These are phyloP conservation scores for Fusarium luffae DNA, from an alignment of 2,329 filamentous ascomycete genomes.

Conservation along the genomic window DNA sequence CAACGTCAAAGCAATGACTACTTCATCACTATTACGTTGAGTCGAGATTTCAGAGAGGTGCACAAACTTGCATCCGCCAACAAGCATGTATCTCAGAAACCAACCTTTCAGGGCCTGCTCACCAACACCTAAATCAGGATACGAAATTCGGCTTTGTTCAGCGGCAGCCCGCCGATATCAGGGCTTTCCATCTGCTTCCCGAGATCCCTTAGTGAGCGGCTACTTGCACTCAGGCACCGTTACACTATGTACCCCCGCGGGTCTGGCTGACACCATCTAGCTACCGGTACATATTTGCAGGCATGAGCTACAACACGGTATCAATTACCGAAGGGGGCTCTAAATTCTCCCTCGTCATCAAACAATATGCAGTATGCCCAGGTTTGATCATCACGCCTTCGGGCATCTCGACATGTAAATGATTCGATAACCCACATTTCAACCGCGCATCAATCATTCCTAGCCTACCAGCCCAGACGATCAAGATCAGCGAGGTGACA, in stretches of 20 bases:
- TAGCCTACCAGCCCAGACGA: conserved; percentile 18
- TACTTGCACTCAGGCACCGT: conserved; percentile 23
- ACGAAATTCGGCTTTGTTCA: conserved; percentile 26
- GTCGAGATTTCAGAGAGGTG: background rate
- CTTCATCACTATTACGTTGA: background rate
- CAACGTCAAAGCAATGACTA: conserved; percentile 4
- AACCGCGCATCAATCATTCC: conserved; percentile 8
- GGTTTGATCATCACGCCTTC: conserved; percentile 10
- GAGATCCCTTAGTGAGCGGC: conserved; percentile 17
- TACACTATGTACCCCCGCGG: conserved; percentile 24
- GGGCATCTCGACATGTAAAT: conserved; percentile 9
- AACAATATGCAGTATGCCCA: background rate
- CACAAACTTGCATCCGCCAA: background rate
- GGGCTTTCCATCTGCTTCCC: conserved; percentile 10
- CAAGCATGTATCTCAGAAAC: background rate
- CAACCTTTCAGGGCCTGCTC: background rate
- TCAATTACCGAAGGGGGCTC: conserved; percentile 1
- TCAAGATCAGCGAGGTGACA: conserved; percentile 42
- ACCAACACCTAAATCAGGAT: conserved; percentile 35
- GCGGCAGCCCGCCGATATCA: conserved; percentile 33
- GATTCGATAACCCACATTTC: conserved; percentile 37
- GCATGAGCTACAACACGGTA: conserved; percentile 11
- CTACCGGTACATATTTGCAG: background rate
- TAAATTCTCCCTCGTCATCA: conserved; percentile 5
- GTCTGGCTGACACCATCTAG: conserved; percentile 1